Evolutionary conservation across 208 protist species (phyloP).

Genomic region (Leishmania tarentolae): DNA sequence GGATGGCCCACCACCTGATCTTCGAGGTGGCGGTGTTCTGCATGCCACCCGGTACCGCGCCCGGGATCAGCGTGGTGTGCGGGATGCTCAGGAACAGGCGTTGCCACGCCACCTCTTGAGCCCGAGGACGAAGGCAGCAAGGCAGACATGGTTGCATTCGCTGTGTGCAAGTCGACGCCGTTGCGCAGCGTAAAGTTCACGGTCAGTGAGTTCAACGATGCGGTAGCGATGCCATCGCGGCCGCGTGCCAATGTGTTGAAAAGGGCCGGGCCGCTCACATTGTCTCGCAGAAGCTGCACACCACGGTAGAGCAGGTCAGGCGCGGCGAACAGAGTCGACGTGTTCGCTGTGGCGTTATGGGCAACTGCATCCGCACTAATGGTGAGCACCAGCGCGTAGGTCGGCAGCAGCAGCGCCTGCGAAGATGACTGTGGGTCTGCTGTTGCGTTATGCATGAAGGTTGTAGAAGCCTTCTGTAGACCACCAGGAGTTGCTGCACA

Average conservation of each 20-base stretch:
- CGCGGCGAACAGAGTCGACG: slow-evolving; percentile 26
- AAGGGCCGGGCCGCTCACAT: slow-evolving; percentile 32
- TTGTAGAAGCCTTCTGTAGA: neutral
- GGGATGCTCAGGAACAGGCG: slow-evolving; percentile 47
- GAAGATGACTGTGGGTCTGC: neutral
- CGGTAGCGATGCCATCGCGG: neutral
- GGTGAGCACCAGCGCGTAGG: slow-evolving; percentile 50
- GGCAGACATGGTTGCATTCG: slow-evolving; percentile 10
- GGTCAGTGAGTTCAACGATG: slow-evolving; percentile 29
- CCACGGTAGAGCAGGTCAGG: slow-evolving; percentile 53
- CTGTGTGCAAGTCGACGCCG: slow-evolving; percentile 46
- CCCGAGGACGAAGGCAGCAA: slow-evolving; percentile 23
- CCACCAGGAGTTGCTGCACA: neutral
- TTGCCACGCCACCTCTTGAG: slow-evolving; percentile 47
- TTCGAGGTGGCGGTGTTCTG: slow-evolving; percentile 45
- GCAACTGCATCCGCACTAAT: slow-evolving; percentile 34
- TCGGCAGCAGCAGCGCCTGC: slow-evolving; percentile 13
- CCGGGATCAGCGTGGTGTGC: slow-evolving; percentile 33
- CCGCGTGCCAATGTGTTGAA: slow-evolving; percentile 19
- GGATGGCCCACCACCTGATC: slow-evolving; percentile 50
- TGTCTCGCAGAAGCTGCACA: slow-evolving; percentile 35
- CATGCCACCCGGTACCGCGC: slow-evolving; percentile 32
- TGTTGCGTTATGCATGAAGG: neutral
- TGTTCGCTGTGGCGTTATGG: slow-evolving; percentile 20
- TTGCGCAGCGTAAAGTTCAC: slow-evolving; percentile 67